Evolutionary conservation across 1,139 yeast genomes (phyloP), one percentile per base, ranked within the genome.

Genomic region (Petasospora fabianii): DNA sequence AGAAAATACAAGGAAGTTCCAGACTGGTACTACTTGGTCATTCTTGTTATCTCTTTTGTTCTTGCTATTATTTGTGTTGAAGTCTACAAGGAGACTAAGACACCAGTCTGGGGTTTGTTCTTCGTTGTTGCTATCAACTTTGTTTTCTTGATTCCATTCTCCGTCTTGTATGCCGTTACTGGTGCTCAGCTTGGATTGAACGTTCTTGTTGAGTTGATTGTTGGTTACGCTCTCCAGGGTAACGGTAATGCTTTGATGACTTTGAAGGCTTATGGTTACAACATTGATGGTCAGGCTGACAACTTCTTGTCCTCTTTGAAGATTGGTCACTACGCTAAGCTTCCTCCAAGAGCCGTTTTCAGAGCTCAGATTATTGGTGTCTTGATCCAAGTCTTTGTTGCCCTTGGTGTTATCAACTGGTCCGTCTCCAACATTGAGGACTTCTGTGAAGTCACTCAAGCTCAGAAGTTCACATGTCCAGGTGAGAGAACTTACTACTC

Each of bases 201-300:
- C 47, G 78, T 80, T 5, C 60, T 80, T 46, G 77, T 75, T 30
- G 84, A 80, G 55, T 63, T 80, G 49, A 70, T 80, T 43, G 65
- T 75, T 37, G 86, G 86, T 17, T 77, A 77, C 50, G 80, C 81
- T 3, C 48, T 79, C 26, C 84, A 83, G 22, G 83, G 83, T 35
- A 77, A 78, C 41, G 81, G 80, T 31, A 61, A 68, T 35, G 84
- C 84, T 2, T 60, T 77, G 47, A 77, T 73, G 71, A 68, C 75
- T 24, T 61, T 77, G 47, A 78, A 79, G 54, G 77, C 80, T 1
- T 68, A 68, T 44, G 84, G 84, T 20, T 70, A 70, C 50, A 77
- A 77, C 54, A 75, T 77, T 47, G 75, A 72, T 58, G 74, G 73
- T 3, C 84, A 78, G 59, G 81, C 84, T n/a, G 76, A 75, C 37